Conservation (phyloP, 2,329 filamentous ascomycete species). For the Penicillium corylophilum region DNA sequence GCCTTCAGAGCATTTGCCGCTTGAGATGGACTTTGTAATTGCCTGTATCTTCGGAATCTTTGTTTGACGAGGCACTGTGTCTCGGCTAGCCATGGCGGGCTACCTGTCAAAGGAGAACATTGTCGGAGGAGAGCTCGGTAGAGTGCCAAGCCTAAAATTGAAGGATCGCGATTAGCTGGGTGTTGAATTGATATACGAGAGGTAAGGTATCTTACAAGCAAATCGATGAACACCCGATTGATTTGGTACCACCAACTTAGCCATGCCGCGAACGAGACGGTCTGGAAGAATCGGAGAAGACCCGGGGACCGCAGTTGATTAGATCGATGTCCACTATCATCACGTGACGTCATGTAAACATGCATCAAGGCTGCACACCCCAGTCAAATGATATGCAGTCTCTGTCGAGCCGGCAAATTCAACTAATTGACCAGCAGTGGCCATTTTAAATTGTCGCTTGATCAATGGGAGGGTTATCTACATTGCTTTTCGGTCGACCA, state of each 20-base stretch:
- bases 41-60: constrained; percentile 41
- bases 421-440: not conserved
- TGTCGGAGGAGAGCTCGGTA: constrained; percentile 48
- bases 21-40: constrained; percentile 40
- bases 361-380: not conserved
- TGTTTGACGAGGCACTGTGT: constrained; percentile 33
- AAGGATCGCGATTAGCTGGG: constrained; percentile 1
- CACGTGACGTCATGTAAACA: constrained; percentile 4
- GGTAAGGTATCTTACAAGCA: constrained; percentile 38
- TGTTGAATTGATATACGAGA: not conserved
- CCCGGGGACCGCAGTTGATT: not conserved
- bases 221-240: constrained; percentile 43
- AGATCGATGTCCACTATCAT: not conserved
- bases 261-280: constrained; percentile 31
- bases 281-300: constrained; percentile 5
- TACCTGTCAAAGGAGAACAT: constrained; percentile 33
- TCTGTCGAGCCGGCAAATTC: not conserved
- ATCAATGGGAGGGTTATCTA: not conserved
- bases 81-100: constrained; percentile 21
- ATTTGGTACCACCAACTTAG: constrained; percentile 23
- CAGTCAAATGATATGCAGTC: not conserved
- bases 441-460: not conserved
- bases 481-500: not conserved
- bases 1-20: constrained; percentile 40
- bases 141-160: constrained; percentile 45